Percentiles rank a stretch among this genome's conserved stretches.
Evolutionary conservation across 345 rosid species (phyloP).

Genomic region (Combretum micranthum): DNA sequence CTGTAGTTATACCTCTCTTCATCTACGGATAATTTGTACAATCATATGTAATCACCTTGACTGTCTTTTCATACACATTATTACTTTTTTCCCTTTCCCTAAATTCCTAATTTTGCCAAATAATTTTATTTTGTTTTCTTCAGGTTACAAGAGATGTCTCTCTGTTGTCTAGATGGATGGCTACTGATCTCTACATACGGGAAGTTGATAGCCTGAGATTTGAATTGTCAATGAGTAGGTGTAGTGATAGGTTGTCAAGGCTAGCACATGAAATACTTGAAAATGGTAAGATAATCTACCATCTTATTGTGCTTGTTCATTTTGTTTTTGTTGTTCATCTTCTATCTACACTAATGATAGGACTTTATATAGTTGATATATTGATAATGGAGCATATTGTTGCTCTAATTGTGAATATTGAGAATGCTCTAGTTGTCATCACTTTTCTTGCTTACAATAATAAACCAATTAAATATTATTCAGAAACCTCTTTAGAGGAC

Average conservation of each 20-base stretch:
- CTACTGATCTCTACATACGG: slow-evolving; percentile 79
- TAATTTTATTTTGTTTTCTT: slow-evolving; percentile 17
- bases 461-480: slow-evolving; percentile 10
- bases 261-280: slow-evolving; percentile 79
- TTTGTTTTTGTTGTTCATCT: too few relatives aligned
- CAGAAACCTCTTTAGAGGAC: slow-evolving; percentile 50
- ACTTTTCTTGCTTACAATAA: slow-evolving; percentile 6
- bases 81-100: slow-evolving; percentile 1
- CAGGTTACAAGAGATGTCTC: slow-evolving; percentile 95
- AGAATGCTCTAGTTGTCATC: neutral
- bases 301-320: neutral
- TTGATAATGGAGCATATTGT: too few relatives aligned
- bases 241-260: slow-evolving; percentile 57
- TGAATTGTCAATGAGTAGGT: slow-evolving; percentile 75
- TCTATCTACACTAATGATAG: too few relatives aligned
- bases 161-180: slow-evolving; percentile 97
- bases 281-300: slow-evolving; percentile 39
- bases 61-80: neutral
- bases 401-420: slow-evolving; percentile 4
- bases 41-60: too few relatives aligned
- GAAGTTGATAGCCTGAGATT: slow-evolving; percentile 91
- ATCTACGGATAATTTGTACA: too few relatives aligned
- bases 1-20: too few relatives aligned
- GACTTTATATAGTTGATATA: too few relatives aligned
- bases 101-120: slow-evolving; percentile 5